These are phyloP conservation scores for Xylariomycetidae sp. DNA, from an alignment of 2,329 filamentous ascomycete genomes.

Conservation along the genomic window DNA sequence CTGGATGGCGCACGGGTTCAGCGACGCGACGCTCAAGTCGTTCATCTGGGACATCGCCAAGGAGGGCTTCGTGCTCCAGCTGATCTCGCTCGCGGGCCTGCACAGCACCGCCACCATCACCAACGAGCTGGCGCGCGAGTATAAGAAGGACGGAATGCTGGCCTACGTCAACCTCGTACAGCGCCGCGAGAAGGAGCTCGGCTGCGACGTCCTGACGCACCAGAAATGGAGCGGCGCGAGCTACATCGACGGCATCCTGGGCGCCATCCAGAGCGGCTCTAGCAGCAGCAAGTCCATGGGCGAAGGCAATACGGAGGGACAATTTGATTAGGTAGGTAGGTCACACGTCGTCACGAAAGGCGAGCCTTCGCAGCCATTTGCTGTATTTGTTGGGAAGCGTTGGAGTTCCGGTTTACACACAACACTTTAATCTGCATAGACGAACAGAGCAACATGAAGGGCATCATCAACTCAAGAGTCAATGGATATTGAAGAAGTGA, in stretches of 20 bases:
- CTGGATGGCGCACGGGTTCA: constrained; percentile 96
- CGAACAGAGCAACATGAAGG: too few species aligned
- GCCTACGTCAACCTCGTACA: constrained; percentile 96
- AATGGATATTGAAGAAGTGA: too few species aligned
- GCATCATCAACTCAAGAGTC: too few species aligned
- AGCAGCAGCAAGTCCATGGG: constrained; percentile 89
- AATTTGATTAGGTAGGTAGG: too few species aligned
- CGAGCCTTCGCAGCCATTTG: too few species aligned
- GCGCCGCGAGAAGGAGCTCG: constrained; percentile 80
- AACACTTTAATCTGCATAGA: too few species aligned
- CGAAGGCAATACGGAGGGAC: constrained; percentile 82
- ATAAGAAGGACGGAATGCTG: constrained; percentile 91
- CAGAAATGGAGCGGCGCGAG: constrained; percentile 73
- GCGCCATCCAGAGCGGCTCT: constrained; percentile 86
- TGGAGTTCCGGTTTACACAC: too few species aligned
- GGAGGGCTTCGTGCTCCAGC: constrained; percentile 72
- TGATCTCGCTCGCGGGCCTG: constrained; percentile 62
- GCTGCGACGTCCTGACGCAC: constrained; percentile 89
- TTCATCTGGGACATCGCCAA: constrained; percentile 97
- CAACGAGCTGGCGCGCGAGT: constrained; percentile 72
- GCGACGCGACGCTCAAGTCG: constrained; percentile 71
- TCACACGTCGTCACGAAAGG: too few species aligned
- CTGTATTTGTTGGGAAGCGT: too few species aligned
- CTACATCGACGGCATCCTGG: constrained; percentile 85
- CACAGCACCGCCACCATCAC: constrained; percentile 62